These are phyloP conservation scores for Dendrobium huoshanense DNA, from an alignment of 106 monocot species.

Conservation along the genomic window DNA sequence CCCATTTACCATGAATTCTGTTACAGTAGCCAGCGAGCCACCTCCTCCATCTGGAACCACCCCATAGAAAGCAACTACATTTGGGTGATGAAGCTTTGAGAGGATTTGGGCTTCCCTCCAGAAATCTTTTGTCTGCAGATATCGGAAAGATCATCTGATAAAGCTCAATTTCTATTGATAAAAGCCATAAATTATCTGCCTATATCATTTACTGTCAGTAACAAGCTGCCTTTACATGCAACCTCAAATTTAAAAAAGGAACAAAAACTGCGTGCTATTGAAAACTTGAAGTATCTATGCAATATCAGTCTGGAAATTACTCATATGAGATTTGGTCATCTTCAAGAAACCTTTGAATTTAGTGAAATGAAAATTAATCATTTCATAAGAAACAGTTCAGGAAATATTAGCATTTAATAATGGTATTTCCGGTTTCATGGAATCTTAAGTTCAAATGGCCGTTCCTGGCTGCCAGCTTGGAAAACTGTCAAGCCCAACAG, in stretches of 20 bases:
- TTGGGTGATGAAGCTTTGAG: slow-evolving; percentile 96
- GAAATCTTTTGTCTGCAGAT: slow-evolving; percentile 75
- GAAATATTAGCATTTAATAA: background rate
- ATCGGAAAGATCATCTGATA: background rate
- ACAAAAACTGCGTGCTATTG: no score
- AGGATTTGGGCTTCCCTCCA: slow-evolving; percentile 96
- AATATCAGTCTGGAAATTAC: no score
- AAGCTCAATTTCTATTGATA: background rate
- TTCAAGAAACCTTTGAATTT: background rate
- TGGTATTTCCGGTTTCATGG: background rate
- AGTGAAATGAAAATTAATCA: background rate
- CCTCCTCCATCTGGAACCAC: slow-evolving; percentile 88
- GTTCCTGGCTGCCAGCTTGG: no score
- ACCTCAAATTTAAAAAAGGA: no score
- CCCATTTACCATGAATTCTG: slow-evolving; percentile 98
- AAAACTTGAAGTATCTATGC: no score
- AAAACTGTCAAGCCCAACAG: no score
- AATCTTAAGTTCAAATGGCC: background rate
- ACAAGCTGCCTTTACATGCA: no score
- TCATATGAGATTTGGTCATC: no score
- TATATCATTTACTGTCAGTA: background rate
- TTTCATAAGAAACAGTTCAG: background rate
- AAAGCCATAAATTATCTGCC: background rate
- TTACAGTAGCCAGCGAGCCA: slow-evolving; percentile 86
- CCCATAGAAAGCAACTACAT: slow-evolving; percentile 96